phyloP scores from a whole-genome alignment of 345 rosid genomes.

The Acer yangbiense region DNA sequence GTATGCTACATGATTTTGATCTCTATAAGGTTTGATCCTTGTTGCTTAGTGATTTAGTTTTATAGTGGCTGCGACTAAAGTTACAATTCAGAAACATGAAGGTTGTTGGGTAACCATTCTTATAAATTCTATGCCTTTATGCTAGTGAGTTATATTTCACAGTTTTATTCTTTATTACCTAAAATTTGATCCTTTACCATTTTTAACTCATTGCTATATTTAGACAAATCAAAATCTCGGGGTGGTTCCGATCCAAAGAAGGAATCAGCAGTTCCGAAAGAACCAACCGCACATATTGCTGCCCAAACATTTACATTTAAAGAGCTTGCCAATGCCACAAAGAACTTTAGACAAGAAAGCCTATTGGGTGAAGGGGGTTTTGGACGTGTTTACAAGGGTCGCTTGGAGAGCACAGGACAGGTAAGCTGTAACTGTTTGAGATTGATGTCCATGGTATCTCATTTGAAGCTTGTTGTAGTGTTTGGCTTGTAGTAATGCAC shows the following conservation, averaged over 20 bases:
- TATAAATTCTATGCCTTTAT: background rate
- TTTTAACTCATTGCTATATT: conserved; percentile 13
- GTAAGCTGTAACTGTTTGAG: conserved; percentile 35
- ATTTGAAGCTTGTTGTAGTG: background rate
- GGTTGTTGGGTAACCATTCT: background rate
- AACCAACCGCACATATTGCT: conserved; percentile 71
- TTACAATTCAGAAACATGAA: background rate
- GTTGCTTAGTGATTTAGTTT: background rate
- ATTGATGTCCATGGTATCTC: background rate
- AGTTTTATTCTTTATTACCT: background rate
- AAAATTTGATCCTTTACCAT: background rate
- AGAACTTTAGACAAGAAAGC: conserved; percentile 77
- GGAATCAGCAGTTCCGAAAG: conserved; percentile 70
- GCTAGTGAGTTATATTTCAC: conserved; percentile 4
- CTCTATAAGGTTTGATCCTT: background rate
- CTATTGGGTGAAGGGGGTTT: conserved; percentile 95
- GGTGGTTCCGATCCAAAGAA: conserved; percentile 67
- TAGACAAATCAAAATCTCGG: conserved; percentile 81
- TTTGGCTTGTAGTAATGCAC: background rate
- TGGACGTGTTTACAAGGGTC: conserved; percentile 94
- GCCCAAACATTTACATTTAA: conserved; percentile 92
- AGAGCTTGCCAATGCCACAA: conserved; percentile 90
- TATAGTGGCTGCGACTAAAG: background rate
- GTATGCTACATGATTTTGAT: background rate
- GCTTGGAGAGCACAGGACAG: conserved; percentile 90